Evolutionary conservation across 495 filamentous ascomycete genomes (phyloP).

Genomic region (Penicillium salamii): DNA sequence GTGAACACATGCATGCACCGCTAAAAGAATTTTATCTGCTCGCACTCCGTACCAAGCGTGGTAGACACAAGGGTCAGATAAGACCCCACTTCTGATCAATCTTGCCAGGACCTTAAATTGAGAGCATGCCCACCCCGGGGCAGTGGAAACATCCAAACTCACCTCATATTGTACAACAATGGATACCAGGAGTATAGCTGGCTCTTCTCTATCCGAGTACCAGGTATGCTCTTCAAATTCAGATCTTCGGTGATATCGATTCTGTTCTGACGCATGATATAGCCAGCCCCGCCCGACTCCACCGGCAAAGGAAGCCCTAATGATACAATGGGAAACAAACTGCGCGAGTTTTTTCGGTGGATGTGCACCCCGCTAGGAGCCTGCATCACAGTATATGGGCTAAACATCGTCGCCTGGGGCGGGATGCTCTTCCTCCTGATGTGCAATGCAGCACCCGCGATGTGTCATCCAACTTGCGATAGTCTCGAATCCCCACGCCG

Average conservation of each 20-base stretch:
- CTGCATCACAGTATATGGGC: slow-evolving; percentile 71
- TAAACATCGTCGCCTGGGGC: slow-evolving; percentile 84
- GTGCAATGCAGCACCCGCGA: slow-evolving; percentile 69
- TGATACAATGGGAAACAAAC: background rate
- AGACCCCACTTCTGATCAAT: too few relatives aligned
- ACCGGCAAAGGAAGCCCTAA: background rate
- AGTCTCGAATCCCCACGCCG: slow-evolving; percentile 68
- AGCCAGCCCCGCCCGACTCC: background rate
- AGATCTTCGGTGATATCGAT: background rate
- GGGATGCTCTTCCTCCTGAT: slow-evolving; percentile 86
- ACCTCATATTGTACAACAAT: too few relatives aligned
- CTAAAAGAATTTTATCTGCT: too few relatives aligned
- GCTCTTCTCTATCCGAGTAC: too few relatives aligned
- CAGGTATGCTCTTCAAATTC: too few relatives aligned
- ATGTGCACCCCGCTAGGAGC: slow-evolving; percentile 53
- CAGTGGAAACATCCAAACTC: too few relatives aligned
- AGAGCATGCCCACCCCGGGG: too few relatives aligned
- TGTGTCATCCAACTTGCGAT: slow-evolving; percentile 74
- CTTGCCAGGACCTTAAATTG: too few relatives aligned
- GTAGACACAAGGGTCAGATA: too few relatives aligned
- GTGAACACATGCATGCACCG: too few relatives aligned
- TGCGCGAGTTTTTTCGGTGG: background rate
- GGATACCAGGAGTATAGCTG: too few relatives aligned
- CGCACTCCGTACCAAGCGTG: too few relatives aligned
- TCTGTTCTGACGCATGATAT: background rate